Conservation (phyloP, 2,329 filamentous ascomycete genomes). For the Paracoccidioides brasiliensis region DNA sequence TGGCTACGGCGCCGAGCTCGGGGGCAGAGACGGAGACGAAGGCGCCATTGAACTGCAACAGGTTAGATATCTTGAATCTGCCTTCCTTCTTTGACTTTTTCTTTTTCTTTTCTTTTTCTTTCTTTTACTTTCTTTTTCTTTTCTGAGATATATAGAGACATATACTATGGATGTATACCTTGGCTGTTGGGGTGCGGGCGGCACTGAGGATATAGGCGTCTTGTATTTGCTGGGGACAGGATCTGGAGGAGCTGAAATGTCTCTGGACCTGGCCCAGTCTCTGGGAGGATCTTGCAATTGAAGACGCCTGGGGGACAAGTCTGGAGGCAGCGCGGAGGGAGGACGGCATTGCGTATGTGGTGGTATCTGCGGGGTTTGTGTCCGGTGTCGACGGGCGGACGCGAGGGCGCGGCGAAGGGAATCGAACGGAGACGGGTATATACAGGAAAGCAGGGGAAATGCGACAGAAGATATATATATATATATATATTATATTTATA, state of each 20-base stretch:
- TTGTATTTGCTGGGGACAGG: conserved; percentile 52
- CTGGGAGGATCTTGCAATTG: conserved; percentile 18
- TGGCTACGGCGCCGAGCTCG: conserved; percentile 78
- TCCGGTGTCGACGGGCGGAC: too few species aligned
- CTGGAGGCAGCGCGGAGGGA: conserved; percentile 17
- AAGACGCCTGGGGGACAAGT: conserved; percentile 16
- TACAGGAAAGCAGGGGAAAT: too few species aligned
- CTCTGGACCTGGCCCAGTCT: conserved; percentile 36
- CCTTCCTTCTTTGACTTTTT: background rate
- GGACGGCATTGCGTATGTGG: conserved; percentile 11
- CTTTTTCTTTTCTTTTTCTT: background rate
- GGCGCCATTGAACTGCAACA: conserved; percentile 77
- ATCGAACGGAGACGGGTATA: too few species aligned
- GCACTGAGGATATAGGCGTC: conserved; percentile 92
- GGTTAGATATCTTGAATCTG: conserved; percentile 7
- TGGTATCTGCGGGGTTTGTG: too few species aligned
- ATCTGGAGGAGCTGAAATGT: conserved; percentile 40
- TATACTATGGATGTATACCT: conserved; percentile 39
- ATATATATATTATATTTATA: too few species aligned
- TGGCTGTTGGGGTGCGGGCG: conserved; percentile 76
- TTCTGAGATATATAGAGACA: too few species aligned
- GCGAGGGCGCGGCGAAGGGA: background rate
- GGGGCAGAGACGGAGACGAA: conserved; percentile 73
- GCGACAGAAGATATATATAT: too few species aligned
- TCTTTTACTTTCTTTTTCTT: too few species aligned